Evolutionary conservation across 1,284 basidiomycete species (phyloP), one percentile per base, ranked within the genome.

Genomic region (Boletus hoseneyae): DNA sequence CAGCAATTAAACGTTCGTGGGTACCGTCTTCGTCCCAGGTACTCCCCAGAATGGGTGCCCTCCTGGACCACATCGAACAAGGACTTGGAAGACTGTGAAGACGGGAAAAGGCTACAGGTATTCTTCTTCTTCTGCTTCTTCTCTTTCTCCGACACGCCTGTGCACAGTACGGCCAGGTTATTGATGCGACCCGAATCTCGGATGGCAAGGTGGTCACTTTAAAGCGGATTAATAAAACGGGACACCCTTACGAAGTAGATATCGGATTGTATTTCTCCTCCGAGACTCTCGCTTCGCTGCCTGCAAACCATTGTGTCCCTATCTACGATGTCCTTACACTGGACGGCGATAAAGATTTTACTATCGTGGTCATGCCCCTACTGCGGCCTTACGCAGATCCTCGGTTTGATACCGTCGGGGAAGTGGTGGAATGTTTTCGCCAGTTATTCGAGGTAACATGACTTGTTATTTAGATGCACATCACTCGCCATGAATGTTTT

Each of bases 1-100:
- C 0, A 38, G 8, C 39, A 18, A 6, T 29, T 55, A 1, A 57
- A 64, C 32, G 50, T 48, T 2, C 49, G 36, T 25, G 72, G 73
- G 9, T 73, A 73, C 38, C 50, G 58, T 23, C 61, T 74, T 3
- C 65, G 71, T 0, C 60, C 64, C 6, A 55, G 71, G 3, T 72
- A 68, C 5, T 48, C 53, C 51, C 67, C 71, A 1, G 62, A 61
- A 13, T 73, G 70, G 68, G 48, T 61, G 0, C 64, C 70, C 0
- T 71, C 70, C 1, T 73, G 70, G 69, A 45, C 40, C 21, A 47
- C 34, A 15, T 53, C 55, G 1, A 53, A 55, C 0, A 57, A 40
- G 7, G 3, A 21, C 12, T 45, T 43, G 9, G 21, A 12, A 3
- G 25, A 38, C 2, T 45, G 45, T 36, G 42, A 19, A 15, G 45